Percentiles rank a stretch among this genome's conserved stretches.
These are phyloP conservation scores for Artemisia princeps DNA, from an alignment of 140 eudicot genomes.

Conservation along the genomic window DNA sequence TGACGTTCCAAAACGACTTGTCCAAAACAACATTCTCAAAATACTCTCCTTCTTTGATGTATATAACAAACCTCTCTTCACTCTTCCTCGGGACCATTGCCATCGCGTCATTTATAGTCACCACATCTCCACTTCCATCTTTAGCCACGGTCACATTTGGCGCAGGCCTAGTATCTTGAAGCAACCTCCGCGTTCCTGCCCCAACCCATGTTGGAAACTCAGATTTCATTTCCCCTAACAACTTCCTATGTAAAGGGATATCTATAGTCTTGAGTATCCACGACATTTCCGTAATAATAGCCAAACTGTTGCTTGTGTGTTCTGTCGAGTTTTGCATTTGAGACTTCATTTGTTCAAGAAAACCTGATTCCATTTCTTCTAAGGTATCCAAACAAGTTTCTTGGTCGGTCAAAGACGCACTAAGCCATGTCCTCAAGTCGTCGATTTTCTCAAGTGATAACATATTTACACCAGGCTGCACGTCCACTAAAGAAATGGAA, in stretches of 20 bases:
- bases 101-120: slow-evolving; percentile 36
- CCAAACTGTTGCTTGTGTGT: slow-evolving; percentile 71
- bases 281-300: slow-evolving; percentile 47
- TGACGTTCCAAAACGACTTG: slow-evolving; percentile 39
- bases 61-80: slow-evolving; percentile 33
- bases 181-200: slow-evolving; percentile 38
- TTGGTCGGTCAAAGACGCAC: slow-evolving; percentile 56
- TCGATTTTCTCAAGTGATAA: slow-evolving; percentile 26
- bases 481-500: slow-evolving; percentile 30
- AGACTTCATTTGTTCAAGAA: slow-evolving; percentile 20
- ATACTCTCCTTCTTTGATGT: slow-evolving; percentile 43
- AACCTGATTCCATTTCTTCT: slow-evolving; percentile 38
- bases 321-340: slow-evolving; percentile 49
- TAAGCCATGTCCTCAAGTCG: slow-evolving; percentile 67
- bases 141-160: slow-evolving; percentile 40
- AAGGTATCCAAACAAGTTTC: slow-evolving; percentile 70
- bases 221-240: slow-evolving; percentile 23
- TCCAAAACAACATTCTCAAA: slow-evolving; percentile 30
- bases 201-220: slow-evolving; percentile 49
- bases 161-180: slow-evolving; percentile 30
- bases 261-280: slow-evolving; percentile 32
- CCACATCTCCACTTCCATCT: slow-evolving; percentile 41
- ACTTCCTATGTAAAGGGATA: slow-evolving; percentile 48
- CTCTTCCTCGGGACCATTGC: slow-evolving; percentile 31
- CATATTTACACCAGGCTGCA: slow-evolving; percentile 15